These are phyloP conservation scores for Zygosaccharomyces pseudobailii DNA, from an alignment of 1,139 yeast species.

Conservation along the genomic window DNA sequence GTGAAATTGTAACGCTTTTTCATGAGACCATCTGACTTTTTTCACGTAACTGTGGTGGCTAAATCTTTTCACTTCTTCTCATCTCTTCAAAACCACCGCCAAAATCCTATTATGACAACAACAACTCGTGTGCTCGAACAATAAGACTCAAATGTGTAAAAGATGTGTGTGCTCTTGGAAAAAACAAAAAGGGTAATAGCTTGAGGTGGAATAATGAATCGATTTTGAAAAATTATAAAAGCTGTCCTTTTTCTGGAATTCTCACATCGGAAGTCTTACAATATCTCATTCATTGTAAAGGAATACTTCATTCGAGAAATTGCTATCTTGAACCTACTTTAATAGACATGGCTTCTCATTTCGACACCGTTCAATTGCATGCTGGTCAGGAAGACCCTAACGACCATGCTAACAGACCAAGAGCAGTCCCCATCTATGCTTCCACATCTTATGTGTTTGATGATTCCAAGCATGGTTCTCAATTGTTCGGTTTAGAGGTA, in stretches of 20 bases:
- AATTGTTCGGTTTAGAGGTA: conserved; percentile 75
- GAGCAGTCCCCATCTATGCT: conserved; percentile 92
- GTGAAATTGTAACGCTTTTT: background rate
- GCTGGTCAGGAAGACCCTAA: conserved; percentile 78
- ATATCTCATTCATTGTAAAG: too few relatives aligned
- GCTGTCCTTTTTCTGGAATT: background rate
- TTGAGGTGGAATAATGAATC: background rate
- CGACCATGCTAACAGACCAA: conserved; percentile 51
- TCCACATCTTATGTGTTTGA: conserved; percentile 83
- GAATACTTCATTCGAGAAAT: too few relatives aligned
- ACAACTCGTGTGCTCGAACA: background rate
- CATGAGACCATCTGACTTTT: conserved; percentile 4
- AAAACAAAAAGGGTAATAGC: background rate
- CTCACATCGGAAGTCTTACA: background rate
- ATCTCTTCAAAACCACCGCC: background rate
- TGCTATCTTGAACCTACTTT: background rate
- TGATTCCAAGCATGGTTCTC: conserved; percentile 87
- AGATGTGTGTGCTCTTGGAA: background rate
- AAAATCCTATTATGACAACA: background rate
- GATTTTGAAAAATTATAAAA: background rate
- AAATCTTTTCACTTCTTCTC: background rate
- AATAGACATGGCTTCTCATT: conserved; percentile 49
- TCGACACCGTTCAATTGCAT: conserved; percentile 89
- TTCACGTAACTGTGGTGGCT: conserved; percentile 13
- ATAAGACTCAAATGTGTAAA: background rate